phyloP scores from a whole-genome alignment of 805 yeast species.

The Isabelozyma heimii region DNA sequence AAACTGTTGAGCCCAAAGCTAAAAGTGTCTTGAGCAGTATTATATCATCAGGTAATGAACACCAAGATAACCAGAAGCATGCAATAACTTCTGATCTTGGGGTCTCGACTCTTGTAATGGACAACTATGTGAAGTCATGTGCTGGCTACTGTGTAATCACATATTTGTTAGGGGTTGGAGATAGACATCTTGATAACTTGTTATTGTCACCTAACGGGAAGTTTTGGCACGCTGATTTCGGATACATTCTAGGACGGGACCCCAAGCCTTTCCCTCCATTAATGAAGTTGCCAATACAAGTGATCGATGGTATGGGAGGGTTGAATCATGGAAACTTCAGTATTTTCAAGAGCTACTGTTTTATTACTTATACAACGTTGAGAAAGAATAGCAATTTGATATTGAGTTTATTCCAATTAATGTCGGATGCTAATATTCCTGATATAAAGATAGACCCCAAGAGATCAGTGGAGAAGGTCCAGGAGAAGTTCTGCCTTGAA shows the following conservation, averaged over 20 bases:
- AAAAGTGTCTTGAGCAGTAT: constrained; percentile 15
- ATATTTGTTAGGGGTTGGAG: constrained; percentile 93
- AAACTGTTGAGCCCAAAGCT: constrained; percentile 24
- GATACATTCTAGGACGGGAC: constrained; percentile 93
- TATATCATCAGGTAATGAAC: constrained; percentile 4
- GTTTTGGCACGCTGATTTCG: constrained; percentile 97
- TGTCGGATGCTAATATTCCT: constrained; percentile 92
- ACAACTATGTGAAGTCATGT: constrained; percentile 88
- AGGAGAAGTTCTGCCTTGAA: constrained; percentile 90
- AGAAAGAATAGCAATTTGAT: constrained; percentile 88
- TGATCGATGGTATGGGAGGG: constrained; percentile 98
- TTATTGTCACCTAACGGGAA: constrained; percentile 75
- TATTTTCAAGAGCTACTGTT: constrained; percentile 88
- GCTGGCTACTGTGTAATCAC: constrained; percentile 98
- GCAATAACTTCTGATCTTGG: constrained; percentile 40
- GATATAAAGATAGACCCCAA: constrained; percentile 82
- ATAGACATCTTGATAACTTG: constrained; percentile 90
- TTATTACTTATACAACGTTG: constrained; percentile 87
- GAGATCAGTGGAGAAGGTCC: constrained; percentile 85
- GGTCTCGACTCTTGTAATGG: constrained; percentile 72
- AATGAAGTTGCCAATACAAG: constrained; percentile 96
- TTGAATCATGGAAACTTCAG: constrained; percentile 79
- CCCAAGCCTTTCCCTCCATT: constrained; percentile 99
- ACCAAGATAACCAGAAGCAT: constrained; percentile 20
- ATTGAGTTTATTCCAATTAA: constrained; percentile 84